Base-by-base conservation (phyloP, 2,329 filamentous ascomycete genomes). In the Ascochyta clinopodiicola region DNA sequence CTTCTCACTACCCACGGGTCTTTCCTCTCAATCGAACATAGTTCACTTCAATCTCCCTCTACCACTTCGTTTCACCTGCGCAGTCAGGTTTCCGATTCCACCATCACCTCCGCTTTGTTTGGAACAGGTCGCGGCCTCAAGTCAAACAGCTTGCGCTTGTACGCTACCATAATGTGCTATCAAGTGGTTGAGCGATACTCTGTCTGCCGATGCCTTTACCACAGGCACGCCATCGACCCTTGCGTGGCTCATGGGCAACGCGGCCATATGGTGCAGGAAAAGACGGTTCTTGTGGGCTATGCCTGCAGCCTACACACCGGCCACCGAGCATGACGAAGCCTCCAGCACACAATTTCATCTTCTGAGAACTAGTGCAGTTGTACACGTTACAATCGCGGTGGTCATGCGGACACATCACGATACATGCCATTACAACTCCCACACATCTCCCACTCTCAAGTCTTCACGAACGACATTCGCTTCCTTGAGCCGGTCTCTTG, bases 121-220 rank as follows among this genome's bases (percentile, higher is more conserved):
- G 43, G 19, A 25, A 46, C 22, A 19, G 44, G 25, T 29, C 38
- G 35, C 25, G 8, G 9, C 17, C 15, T 27, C 44, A 21, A 31
- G 6, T 10, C n/a, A n/a, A 35, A 13, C 36, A 34, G 6, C 22
- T 4, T 13, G 24, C 19, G 19, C 21, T 35, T 24, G 21, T 6
- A 21, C 5, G 31, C 39, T 39, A 15, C 34, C 62, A 65, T 51
- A 59, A 96, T 96, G 92, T 96, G 92, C 72, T 93, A 91, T 71
- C 90, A 93, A 78, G 79, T 96, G 59, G 81, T 94, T 67, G 92
- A 96, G 77, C 84, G 91, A 56, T 96, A 92, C 81, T 88, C 92
- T 51, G 90, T 89, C 51, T 96, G 92, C 82, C 85, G 87, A 61
- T 96, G 92, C 78, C 83, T 94, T 66, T 96, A 96, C 81, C 91